Percentiles rank a stretch among this genome's conserved stretches.
These are phyloP conservation scores for Aspergillus hancockii DNA, from an alignment of 495 filamentous ascomycete genomes.

Conservation along the genomic window DNA sequence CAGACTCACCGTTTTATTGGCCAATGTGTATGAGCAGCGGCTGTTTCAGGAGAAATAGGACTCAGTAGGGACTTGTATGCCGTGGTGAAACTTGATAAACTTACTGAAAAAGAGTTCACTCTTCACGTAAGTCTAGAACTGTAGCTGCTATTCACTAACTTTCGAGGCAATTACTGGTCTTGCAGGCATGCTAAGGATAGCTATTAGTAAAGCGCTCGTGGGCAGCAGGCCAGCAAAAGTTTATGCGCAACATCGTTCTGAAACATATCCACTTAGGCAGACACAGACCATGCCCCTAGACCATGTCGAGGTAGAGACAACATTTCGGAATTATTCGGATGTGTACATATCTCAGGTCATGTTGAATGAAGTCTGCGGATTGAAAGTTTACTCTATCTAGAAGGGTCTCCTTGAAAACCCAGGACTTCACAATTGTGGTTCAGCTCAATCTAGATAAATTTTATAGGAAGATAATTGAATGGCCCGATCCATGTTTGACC, in stretches of 20 bases:
- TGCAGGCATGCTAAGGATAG: neutral
- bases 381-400: neutral
- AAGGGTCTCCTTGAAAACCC: neutral
- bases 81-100: neutral
- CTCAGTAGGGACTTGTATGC: neutral
- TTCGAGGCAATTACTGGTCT: neutral
- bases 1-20: neutral
- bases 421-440: neutral
- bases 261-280: neutral
- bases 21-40: neutral
- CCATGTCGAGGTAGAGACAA: neutral
- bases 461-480: no score
- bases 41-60: neutral
- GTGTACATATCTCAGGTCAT: neutral
- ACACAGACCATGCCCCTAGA: neutral
- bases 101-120: neutral
- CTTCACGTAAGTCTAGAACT: neutral
- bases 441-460: neutral
- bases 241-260: conserved; percentile 2
- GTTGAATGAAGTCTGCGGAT: no score
- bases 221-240: neutral
- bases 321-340: neutral
- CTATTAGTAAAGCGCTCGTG: neutral
- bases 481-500: neutral
- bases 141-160: neutral